Base-by-base conservation (phyloP, 169 alveolate species). In the Plasmodium cynomolgi region DNA sequence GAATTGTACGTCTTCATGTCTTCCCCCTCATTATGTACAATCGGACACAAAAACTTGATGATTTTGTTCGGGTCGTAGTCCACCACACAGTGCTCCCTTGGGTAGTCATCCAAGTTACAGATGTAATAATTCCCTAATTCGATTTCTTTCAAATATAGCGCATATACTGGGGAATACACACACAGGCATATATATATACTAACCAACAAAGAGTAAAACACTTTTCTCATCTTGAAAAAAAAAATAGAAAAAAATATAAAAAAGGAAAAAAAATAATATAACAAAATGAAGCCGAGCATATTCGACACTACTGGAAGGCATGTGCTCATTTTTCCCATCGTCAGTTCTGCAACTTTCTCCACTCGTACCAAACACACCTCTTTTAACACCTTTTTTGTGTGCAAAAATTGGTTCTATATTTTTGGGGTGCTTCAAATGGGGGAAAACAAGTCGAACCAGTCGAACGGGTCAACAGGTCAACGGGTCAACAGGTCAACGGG, bases 71-170 rank as follows among this genome's bases (percentile, higher is more conserved):
- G 50, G 17, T 74, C 86, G 71, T 86, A 79, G 81, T 86, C 50
- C 26, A 86, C 74, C 17, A 31, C 68, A 37, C 93, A 86, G n/a
- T 17, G 17, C 29, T 56, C 93, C 9, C 23, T 56, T 20, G 93
- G 82, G 44, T 77, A 86, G 29, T 86, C 93, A 37, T 56, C 62
- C 20, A 86, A 86, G 62, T 86, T 86, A n/a, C 93, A 86, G 15
- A 86, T 86, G 34, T 77, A 86, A 75, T 86, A 86, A 75, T 86
- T 75, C 7, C 93, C 93, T 20, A 86, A 50, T n/a, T 86, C 73
- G 9, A 86, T 20, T 47, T 75, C 93, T 17, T 86, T 86, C 1
- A 77, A 44, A 77, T 50, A 29, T 23, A 79, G 41, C 75, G 44
- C 47, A 54, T 50, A 75, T 1, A 77, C 85, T 11, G 88, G 81